phyloP scores from a whole-genome alignment of 768 basidiomycete genomes.

The Tricholoma matsutake region DNA sequence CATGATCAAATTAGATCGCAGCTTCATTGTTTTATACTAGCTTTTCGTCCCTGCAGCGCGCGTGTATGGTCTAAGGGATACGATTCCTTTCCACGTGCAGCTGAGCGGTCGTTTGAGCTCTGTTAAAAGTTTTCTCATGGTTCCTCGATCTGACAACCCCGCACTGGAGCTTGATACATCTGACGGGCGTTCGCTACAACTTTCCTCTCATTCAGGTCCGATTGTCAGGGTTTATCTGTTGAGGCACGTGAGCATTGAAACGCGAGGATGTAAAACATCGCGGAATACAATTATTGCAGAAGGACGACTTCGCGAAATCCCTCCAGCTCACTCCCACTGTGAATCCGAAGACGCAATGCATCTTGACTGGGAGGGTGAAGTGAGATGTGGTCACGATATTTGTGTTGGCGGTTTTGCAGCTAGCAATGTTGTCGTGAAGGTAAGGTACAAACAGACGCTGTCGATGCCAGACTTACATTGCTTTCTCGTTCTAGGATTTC shows the following conservation, averaged over 20 bases:
- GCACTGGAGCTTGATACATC: background rate
- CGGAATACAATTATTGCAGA: slow-evolving; percentile 45
- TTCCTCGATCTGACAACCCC: slow-evolving; percentile 1
- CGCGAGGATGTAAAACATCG: slow-evolving; percentile 35
- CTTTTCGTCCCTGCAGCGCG: slow-evolving; percentile 57
- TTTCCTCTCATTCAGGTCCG: background rate
- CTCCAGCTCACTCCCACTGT: slow-evolving; percentile 29
- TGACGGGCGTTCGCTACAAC: background rate
- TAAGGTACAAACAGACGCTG: slow-evolving; percentile 5
- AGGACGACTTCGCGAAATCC: slow-evolving; percentile 43
- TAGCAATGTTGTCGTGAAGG: slow-evolving; percentile 41
- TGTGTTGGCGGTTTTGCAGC: slow-evolving; percentile 45
- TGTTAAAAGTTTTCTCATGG: slow-evolving; percentile 43
- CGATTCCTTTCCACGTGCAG: slow-evolving; percentile 68
- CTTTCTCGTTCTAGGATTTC: slow-evolving; percentile 45
- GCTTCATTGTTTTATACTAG: slow-evolving; percentile 28
- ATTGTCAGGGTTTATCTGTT: slow-evolving; percentile 51
- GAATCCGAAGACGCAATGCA: slow-evolving; percentile 23
- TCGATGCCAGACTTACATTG: background rate
- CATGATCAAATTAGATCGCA: background rate
- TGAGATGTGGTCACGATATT: slow-evolving; percentile 36
- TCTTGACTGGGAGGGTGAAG: slow-evolving; percentile 62
- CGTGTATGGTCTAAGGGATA: slow-evolving; percentile 51
- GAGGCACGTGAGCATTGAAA: slow-evolving; percentile 44
- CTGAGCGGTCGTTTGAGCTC: slow-evolving; percentile 45